Conservation (phyloP, 1,284 basidiomycete species). For the Sanghuangporus sanghuang region DNA sequence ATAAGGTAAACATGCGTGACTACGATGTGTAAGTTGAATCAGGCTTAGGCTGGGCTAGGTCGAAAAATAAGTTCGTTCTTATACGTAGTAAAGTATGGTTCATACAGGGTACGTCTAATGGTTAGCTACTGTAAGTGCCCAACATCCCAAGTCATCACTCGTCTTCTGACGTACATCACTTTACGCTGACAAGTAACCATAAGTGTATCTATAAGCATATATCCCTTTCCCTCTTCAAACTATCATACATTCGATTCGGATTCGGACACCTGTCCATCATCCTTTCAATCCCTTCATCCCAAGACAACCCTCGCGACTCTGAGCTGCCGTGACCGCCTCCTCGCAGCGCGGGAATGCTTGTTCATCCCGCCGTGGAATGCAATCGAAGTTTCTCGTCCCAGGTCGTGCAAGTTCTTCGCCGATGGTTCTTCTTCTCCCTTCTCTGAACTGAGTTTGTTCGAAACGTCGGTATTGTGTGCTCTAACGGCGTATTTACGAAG, state of each 20-base stretch:
- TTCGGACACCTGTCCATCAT: background rate
- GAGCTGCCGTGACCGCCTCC: background rate
- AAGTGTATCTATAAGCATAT: too few species aligned
- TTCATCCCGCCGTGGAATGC: constrained; percentile 73
- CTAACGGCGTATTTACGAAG: constrained; percentile 42
- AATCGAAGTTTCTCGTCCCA: constrained; percentile 46
- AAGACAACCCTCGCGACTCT: constrained; percentile 5
- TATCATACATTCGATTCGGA: background rate
- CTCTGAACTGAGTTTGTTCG: background rate
- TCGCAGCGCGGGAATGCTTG: constrained; percentile 61
- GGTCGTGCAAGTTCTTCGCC: background rate
- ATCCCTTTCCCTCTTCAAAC: background rate
- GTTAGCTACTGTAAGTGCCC: too few species aligned
- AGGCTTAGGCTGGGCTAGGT: background rate
- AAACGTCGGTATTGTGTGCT: background rate
- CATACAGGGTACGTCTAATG: too few species aligned
- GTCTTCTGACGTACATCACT: too few species aligned
- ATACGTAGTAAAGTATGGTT: too few species aligned
- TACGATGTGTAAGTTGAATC: background rate
- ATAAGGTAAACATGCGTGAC: background rate
- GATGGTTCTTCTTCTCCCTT: background rate
- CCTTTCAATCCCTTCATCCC: background rate
- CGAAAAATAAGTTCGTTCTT: background rate
- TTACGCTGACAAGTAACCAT: too few species aligned
- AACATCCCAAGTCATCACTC: too few species aligned